phyloP scores from a whole-genome alignment of 2,329 filamentous ascomycete species.

The Beauveria sp. region DNA sequence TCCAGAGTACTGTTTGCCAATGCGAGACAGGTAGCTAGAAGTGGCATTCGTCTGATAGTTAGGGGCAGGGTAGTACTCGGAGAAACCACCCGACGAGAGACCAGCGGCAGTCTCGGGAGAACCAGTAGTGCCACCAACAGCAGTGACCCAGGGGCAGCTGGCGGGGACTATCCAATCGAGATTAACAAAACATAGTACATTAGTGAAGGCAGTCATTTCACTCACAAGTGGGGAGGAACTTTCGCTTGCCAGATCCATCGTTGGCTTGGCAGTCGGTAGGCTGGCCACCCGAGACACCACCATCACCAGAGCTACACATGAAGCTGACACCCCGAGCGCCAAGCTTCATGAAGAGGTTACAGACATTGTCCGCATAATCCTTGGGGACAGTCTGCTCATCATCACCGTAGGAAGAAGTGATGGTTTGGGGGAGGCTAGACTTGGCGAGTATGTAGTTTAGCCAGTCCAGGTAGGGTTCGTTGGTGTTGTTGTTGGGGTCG shows the following conservation, averaged over 20 bases:
- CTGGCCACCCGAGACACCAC: neutral
- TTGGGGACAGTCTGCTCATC: constrained; percentile 3
- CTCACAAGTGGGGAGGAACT: constrained; percentile 3
- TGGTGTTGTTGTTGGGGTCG: constrained; percentile 8
- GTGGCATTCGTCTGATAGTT: neutral
- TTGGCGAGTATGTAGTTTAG: constrained; percentile 7
- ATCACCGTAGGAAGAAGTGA: constrained; percentile 10
- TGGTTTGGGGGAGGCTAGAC: constrained; percentile 1
- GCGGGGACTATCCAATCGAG: neutral
- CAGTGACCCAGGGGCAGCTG: constrained; percentile 10
- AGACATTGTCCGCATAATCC: constrained; percentile 9
- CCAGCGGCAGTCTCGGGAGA: neutral
- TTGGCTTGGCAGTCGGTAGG: constrained; percentile 11
- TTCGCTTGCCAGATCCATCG: neutral
- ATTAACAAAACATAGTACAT: neutral
- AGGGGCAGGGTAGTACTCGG: constrained; percentile 1
- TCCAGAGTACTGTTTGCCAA: neutral
- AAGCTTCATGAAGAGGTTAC: constrained; percentile 11
- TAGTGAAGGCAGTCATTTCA: too few relatives aligned
- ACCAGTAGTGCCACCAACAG: constrained; percentile 5
- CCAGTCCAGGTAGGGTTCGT: constrained; percentile 11
- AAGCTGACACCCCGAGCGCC: constrained; percentile 11
- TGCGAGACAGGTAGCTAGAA: neutral
- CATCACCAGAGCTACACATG: constrained; percentile 6
- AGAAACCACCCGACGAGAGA: constrained; percentile 4